Evolutionary conservation across 1,284 basidiomycete species (phyloP).

Genomic region (Taiwanofungus camphoratus): DNA sequence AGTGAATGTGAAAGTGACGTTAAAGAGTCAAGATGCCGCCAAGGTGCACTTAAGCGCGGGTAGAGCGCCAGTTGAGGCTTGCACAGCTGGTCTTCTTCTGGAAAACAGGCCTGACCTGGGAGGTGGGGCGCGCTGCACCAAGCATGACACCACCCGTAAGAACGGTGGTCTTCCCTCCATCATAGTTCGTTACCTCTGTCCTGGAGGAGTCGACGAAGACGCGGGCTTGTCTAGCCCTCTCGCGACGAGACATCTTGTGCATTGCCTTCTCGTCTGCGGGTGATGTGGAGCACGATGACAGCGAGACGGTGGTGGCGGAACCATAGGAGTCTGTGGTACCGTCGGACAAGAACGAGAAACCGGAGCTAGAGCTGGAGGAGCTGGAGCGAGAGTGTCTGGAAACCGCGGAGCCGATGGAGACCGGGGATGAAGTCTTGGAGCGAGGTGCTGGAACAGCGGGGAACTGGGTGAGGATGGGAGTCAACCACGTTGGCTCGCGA

Average conservation of each 20-base stretch:
- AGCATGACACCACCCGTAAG: slow-evolving; percentile 83
- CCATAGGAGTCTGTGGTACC: slow-evolving; percentile 33
- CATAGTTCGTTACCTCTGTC: slow-evolving; percentile 75
- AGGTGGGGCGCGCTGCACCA: slow-evolving; percentile 37
- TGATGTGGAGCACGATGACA: slow-evolving; percentile 26
- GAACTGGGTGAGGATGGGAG: slow-evolving; percentile 57
- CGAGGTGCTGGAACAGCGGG: slow-evolving; percentile 37
- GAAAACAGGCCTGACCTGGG: slow-evolving; percentile 28
- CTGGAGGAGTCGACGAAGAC: slow-evolving; percentile 68
- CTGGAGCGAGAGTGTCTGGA: slow-evolving; percentile 69
- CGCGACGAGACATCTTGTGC: slow-evolving; percentile 55
- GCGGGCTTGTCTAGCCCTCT: slow-evolving; percentile 57
- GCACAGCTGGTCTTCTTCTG: slow-evolving; percentile 23
- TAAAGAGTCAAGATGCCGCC: slow-evolving; percentile 4
- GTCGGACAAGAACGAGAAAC: slow-evolving; percentile 49
- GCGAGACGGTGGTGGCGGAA: slow-evolving; percentile 34
- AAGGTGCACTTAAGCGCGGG: slow-evolving; percentile 27
- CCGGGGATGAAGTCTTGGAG: slow-evolving; percentile 32
- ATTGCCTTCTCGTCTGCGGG: slow-evolving; percentile 27
- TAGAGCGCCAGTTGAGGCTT: slow-evolving; percentile 44
- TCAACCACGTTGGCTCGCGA: slow-evolving; percentile 58
- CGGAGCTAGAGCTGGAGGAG: slow-evolving; percentile 67
- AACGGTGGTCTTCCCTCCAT: slow-evolving; percentile 80
- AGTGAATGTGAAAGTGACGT: slow-evolving; percentile 23
- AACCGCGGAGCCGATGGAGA: slow-evolving; percentile 51